Evolutionary conservation across 164 flowering plant genomes (phyloP).

Genomic region (Magnolia changhungtana): DNA sequence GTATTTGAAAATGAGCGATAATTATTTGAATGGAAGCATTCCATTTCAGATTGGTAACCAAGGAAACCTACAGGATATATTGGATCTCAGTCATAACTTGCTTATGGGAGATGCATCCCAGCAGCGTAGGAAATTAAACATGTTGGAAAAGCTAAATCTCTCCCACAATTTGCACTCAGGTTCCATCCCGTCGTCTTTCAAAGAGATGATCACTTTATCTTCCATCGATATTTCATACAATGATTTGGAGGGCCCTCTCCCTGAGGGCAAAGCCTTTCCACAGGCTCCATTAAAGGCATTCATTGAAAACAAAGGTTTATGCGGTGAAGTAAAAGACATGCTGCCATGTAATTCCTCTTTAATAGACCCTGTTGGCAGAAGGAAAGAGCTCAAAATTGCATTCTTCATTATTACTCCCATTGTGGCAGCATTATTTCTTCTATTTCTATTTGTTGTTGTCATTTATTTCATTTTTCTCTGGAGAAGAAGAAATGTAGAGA

Average conservation of each 20-base stretch:
- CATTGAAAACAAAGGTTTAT: neutral
- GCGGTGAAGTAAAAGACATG: constrained; percentile 7
- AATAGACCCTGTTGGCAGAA: neutral
- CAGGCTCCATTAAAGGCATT: constrained; percentile 6
- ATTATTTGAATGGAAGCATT: constrained; percentile 8
- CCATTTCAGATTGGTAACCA: constrained; percentile 12
- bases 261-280: neutral
- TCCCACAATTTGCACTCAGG: constrained; percentile 20
- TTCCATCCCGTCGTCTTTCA: constrained; percentile 17
- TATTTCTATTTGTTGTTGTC: neutral
- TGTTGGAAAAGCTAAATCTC: constrained; percentile 11
- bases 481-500: constrained; percentile 14
- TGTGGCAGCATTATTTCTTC: neutral
- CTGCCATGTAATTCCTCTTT: neutral
- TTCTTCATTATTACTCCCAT: neutral
- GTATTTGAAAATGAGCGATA: constrained; percentile 3
- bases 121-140: neutral
- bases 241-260: constrained; percentile 13
- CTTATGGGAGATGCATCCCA: neutral
- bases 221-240: constrained; percentile 17
- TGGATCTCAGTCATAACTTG: constrained; percentile 3
- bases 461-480: no score
- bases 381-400: neutral
- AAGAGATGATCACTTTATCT: no score
- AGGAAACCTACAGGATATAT: neutral